Evolutionary conservation across 2,329 filamentous ascomycete genomes (phyloP).

Genomic region (Colletotrichum tamarilloi): DNA sequence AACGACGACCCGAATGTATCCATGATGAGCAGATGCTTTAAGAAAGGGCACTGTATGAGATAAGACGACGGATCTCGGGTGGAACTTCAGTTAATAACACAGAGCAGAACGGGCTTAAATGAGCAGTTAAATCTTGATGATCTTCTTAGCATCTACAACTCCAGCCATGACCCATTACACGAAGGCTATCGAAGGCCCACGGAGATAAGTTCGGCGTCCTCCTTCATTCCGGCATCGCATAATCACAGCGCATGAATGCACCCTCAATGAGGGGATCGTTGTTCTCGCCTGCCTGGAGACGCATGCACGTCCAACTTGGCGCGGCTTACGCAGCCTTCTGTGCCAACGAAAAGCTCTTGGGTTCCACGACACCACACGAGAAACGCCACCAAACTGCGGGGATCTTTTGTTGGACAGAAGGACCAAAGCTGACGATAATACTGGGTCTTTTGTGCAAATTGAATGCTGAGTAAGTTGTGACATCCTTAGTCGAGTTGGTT

Average conservation of each 20-base stretch:
- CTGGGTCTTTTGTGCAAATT: neutral
- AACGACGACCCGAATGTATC: constrained; percentile 39
- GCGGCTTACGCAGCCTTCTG: neutral
- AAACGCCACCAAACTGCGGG: neutral
- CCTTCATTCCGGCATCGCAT: neutral
- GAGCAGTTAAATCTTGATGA: neutral
- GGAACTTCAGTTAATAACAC: neutral
- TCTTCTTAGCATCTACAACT: neutral
- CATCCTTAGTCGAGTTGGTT: constrained; percentile 5
- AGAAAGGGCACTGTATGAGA: too few relatives aligned
- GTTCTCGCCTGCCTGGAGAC: neutral
- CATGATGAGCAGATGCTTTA: constrained; percentile 30
- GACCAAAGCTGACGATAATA: neutral
- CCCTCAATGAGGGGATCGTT: neutral
- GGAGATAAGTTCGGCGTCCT: neutral
- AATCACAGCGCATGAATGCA: neutral
- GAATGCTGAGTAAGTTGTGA: neutral
- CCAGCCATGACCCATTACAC: neutral
- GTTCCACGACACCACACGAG: neutral
- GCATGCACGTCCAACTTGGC: constrained; percentile 19
- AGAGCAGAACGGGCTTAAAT: neutral
- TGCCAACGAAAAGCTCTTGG: neutral
- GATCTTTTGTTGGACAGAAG: neutral
- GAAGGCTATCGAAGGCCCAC: neutral
- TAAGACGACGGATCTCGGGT: too few relatives aligned